Base-by-base conservation (phyloP, 805 yeast species). In the Schizosaccharomyces pombe region DNA sequence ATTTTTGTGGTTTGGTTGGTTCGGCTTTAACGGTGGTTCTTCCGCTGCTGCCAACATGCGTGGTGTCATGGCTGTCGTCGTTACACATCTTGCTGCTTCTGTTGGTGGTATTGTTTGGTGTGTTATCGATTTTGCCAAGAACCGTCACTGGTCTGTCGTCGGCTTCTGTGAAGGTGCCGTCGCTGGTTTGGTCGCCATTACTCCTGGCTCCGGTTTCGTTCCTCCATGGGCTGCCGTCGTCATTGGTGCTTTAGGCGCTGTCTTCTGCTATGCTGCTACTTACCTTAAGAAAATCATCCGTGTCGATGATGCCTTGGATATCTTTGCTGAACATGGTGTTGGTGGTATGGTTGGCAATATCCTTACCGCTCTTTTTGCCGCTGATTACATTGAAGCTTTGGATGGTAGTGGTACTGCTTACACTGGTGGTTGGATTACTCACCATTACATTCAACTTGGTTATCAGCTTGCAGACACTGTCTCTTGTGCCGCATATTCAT, bases 1-100 rank as follows among this genome's bases (percentile, higher is more conserved):
- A 11, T 83, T 91, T 72, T 75, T 91, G 61, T 89, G 96, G 95
- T 86, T 91, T 63, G 98, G 97, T 37, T 91, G 98, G 98, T 86
- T 86, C 64, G 96, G 95, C 43, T 91, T 91, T 78, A 91, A 91
- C 75, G 96, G 95, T 68, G 97, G 97, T 62, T 85, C 95, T 52
- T 83, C 96, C 53, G 96, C 95, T 68, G 82, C 85, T 65, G 84
- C 95, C 37, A 70, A 89, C 58, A 79, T 91, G 66, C 81, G 96
- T 70, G 87, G 95, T 56, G 85, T 85, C 82, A 86, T 86, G 72
- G 95, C 96, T 39, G 76, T 82, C 65, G 81, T 82, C 64, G 86
- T 85, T 75, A 89, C 97, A 63, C 85, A 89, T 70, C 66, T 89
- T 61, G 95, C 97, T 54, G 97, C 97, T 57, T 79, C 94, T 12